phyloP scores from a whole-genome alignment of 176 grass and related monocot genomes.

The Zoysia pacifica region DNA sequence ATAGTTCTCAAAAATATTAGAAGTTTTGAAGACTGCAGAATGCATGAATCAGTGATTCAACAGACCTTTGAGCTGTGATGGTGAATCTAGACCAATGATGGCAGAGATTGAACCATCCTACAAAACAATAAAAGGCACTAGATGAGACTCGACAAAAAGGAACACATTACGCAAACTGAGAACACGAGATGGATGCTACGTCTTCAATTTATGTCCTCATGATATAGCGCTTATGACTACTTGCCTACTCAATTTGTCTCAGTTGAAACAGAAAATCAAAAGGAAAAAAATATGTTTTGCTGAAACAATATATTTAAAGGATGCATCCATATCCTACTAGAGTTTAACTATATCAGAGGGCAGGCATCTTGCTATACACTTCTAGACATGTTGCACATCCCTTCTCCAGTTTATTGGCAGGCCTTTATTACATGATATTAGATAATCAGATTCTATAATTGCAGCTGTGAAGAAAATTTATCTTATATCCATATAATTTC shows the following conservation, averaged over 20 bases:
- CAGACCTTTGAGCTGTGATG: conserved; percentile 18
- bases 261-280: neutral
- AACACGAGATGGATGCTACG: neutral
- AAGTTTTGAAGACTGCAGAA: neutral
- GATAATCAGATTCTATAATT: conserved; percentile 7
- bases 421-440: neutral
- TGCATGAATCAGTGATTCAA: neutral
- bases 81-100: neutral
- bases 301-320: neutral
- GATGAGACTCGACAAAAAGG: neutral
- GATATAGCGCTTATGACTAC: neutral
- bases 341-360: neutral
- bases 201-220: neutral
- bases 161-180: neutral
- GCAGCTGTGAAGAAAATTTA: neutral
- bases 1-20: neutral
- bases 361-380: conserved; percentile 9
- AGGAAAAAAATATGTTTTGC: neutral
- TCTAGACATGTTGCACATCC: neutral
- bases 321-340: no score
- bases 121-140: conserved; percentile 3
- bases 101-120: conserved; percentile 25
- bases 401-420: neutral
- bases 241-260: neutral
- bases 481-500: neutral